Evolutionary conservation across 495 filamentous ascomycete genomes (phyloP).

Genomic region (Aspergillus baeticus): DNA sequence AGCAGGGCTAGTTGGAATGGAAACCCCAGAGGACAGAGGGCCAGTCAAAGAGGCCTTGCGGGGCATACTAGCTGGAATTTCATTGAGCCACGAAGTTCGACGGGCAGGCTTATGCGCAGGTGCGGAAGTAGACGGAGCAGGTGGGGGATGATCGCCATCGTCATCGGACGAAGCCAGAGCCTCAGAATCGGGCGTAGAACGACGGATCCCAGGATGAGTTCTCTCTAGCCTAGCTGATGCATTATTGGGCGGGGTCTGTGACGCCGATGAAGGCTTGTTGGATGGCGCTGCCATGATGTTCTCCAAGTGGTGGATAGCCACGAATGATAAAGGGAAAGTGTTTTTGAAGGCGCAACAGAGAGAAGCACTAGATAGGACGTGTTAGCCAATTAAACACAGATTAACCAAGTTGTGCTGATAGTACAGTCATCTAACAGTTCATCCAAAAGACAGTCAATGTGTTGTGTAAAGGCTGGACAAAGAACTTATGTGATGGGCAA

Average conservation of each 20-base stretch:
- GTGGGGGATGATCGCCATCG: constrained; percentile 59
- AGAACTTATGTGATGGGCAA: background rate
- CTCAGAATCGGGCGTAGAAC: constrained; percentile 89
- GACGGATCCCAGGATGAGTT: constrained; percentile 61
- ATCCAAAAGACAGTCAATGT: background rate
- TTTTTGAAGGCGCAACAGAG: background rate
- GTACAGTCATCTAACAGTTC: background rate
- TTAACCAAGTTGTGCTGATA: background rate
- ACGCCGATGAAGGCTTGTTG: constrained; percentile 28
- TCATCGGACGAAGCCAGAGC: constrained; percentile 92
- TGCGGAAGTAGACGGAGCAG: constrained; percentile 29
- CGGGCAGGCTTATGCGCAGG: constrained; percentile 42
- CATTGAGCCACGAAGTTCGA: constrained; percentile 56
- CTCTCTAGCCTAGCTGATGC: constrained; percentile 70
- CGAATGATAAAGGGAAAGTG: background rate
- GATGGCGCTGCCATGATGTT: constrained; percentile 35
- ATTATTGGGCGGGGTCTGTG: constrained; percentile 40
- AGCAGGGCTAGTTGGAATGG: constrained; percentile 72
- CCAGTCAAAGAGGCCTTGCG: constrained; percentile 51
- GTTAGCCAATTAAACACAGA: background rate
- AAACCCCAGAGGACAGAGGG: constrained; percentile 72
- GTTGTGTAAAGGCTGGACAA: background rate
- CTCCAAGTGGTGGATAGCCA: constrained; percentile 5
- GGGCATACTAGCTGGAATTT: constrained; percentile 43
- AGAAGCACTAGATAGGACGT: background rate